These are phyloP conservation scores for Coemansia erecta DNA, from an alignment of 192 early-diverging fungal species.

Conservation along the genomic window DNA sequence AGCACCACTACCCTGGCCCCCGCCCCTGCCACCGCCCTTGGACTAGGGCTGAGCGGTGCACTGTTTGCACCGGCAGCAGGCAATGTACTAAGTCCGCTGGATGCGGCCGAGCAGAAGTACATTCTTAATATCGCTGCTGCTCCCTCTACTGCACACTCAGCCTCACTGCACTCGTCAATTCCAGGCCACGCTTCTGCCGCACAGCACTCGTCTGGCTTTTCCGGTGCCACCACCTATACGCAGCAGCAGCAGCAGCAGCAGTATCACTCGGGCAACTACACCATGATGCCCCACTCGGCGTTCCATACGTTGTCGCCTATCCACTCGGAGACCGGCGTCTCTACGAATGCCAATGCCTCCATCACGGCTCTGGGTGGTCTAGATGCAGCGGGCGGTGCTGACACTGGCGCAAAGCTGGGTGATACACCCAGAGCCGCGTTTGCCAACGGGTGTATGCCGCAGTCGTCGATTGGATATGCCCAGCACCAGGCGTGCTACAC, in stretches of 20 bases:
- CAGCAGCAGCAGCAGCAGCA: conserved; percentile 23
- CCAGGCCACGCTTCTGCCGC: conserved; percentile 7
- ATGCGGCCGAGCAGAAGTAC: neutral
- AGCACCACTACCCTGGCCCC: conserved; percentile 7
- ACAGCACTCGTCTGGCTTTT: conserved; percentile 19
- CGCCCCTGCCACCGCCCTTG: conserved; percentile 21
- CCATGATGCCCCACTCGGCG: conserved; percentile 27
- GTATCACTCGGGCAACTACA: conserved; percentile 19
- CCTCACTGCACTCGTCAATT: conserved; percentile 17
- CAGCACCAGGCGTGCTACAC: conserved; percentile 6
- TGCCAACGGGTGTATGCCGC: neutral
- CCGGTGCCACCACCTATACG: conserved; percentile 1
- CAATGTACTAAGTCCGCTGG: neutral
- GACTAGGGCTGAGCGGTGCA: conserved; percentile 44
- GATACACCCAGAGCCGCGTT: neutral
- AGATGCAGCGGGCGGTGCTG: neutral
- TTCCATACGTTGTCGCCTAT: conserved; percentile 34
- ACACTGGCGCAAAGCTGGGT: neutral
- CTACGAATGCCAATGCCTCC: too few species aligned
- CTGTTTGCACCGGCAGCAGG: conserved; percentile 10
- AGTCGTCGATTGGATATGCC: neutral
- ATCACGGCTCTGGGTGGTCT: conserved; percentile 13
- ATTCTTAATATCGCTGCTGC: neutral
- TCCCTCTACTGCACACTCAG: conserved; percentile 8
- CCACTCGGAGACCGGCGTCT: conserved; percentile 10